These are phyloP conservation scores for Phytophthora colocasiae DNA, from an alignment of 352 stramenopile species.

Conservation along the genomic window DNA sequence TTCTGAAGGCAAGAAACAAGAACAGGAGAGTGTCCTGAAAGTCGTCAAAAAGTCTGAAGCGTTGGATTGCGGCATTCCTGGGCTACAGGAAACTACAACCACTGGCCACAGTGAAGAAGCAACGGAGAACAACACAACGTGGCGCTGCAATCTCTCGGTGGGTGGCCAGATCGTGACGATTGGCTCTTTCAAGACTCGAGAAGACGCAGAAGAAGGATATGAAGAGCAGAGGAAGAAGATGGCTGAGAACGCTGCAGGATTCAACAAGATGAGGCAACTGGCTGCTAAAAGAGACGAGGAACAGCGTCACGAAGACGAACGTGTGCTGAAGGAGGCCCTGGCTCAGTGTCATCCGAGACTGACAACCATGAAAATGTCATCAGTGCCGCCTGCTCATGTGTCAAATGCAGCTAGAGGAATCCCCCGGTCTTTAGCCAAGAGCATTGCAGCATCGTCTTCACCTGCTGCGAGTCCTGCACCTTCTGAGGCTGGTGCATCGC, in stretches of 20 bases:
- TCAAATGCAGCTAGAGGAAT: slow-evolving; percentile 14
- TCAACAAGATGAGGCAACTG: slow-evolving; percentile 39
- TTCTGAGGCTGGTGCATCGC: slow-evolving; percentile 26
- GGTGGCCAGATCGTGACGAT: slow-evolving; percentile 50
- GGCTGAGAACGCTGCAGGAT: slow-evolving; percentile 26
- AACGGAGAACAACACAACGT: slow-evolving; percentile 28
- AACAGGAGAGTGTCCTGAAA: slow-evolving; percentile 14
- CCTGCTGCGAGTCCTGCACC: slow-evolving; percentile 21
- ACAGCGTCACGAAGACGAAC: slow-evolving; percentile 40
- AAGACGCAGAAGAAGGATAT: slow-evolving; percentile 57
- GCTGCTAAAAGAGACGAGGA: slow-evolving; percentile 20
- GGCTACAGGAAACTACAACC: slow-evolving; percentile 44
- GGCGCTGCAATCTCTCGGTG: slow-evolving; percentile 65
- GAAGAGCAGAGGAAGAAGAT: slow-evolving; percentile 44
- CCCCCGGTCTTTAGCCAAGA: slow-evolving; percentile 16
- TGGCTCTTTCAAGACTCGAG: slow-evolving; percentile 38
- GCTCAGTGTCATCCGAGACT: slow-evolving; percentile 54
- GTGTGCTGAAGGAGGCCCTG: slow-evolving; percentile 48
- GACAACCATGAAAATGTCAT: slow-evolving; percentile 34
- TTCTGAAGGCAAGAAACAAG: slow-evolving; percentile 26
- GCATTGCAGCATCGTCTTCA: slow-evolving; percentile 21
- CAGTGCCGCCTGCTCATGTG: slow-evolving; percentile 10
- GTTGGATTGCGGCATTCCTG: slow-evolving; percentile 38
- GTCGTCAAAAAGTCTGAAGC: slow-evolving; percentile 24
- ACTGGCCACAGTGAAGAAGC: background rate